Conservation (phyloP, 495 filamentous ascomycete genomes). For the Aspergillus conjunctus region DNA sequence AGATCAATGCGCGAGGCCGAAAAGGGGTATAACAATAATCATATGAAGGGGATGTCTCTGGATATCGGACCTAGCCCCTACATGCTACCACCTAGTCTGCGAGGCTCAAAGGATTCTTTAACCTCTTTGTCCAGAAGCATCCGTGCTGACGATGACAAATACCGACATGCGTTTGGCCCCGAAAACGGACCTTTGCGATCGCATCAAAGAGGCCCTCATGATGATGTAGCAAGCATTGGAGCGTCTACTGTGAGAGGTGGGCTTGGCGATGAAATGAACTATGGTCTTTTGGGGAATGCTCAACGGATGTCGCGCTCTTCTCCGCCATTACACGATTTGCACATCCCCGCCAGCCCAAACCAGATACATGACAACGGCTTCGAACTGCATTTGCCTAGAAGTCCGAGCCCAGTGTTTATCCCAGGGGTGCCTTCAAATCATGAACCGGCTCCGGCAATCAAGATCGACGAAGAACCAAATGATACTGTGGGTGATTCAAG, state of each 20-base stretch:
- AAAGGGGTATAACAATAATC: slow-evolving; percentile 50
- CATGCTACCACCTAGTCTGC: slow-evolving; percentile 78
- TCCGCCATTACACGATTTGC: slow-evolving; percentile 43
- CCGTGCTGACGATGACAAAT: slow-evolving; percentile 75
- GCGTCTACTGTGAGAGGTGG: slow-evolving; percentile 48
- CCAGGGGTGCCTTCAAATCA: slow-evolving; percentile 20
- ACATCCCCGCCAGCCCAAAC: slow-evolving; percentile 18
- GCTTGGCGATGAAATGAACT: slow-evolving; percentile 56
- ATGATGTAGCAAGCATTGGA: slow-evolving; percentile 67
- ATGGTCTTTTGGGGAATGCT: slow-evolving; percentile 63
- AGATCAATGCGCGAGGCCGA: slow-evolving; percentile 54
- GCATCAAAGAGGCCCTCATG: slow-evolving; percentile 44
- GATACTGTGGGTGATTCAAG: slow-evolving; percentile 10
- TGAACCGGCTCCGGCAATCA: slow-evolving; percentile 6
- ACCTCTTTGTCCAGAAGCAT: slow-evolving; percentile 78
- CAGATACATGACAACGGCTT: slow-evolving; percentile 24
- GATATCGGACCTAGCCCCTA: slow-evolving; percentile 72
- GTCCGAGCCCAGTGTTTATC: slow-evolving; percentile 24
- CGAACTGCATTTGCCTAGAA: slow-evolving; percentile 27
- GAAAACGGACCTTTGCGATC: slow-evolving; percentile 63
- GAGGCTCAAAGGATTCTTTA: slow-evolving; percentile 80
- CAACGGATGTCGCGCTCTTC: slow-evolving; percentile 65
- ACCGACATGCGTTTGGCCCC: slow-evolving; percentile 65
- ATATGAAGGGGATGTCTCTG: slow-evolving; percentile 76
- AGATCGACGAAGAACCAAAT: slow-evolving; percentile 2